Conservation (phyloP, 305 asterid genomes). For the Caryopteris hybrid region DNA sequence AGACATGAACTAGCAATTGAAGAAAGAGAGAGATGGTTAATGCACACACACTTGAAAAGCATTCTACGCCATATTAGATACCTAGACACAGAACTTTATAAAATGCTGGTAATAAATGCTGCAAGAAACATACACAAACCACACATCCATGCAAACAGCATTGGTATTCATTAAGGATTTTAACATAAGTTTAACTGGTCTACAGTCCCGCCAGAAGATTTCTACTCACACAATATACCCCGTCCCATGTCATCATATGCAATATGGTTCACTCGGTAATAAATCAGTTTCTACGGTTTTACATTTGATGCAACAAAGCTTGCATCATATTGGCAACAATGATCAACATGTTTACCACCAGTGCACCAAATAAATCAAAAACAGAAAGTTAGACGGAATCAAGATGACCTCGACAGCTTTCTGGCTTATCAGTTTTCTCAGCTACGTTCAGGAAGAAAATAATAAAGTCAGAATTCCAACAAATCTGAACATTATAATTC, state of each 20-base stretch:
- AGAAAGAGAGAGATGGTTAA: not conserved
- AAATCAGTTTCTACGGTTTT: not conserved
- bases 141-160: too few relatives aligned
- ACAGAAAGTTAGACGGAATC: not conserved
- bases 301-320: not conserved
- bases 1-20: not conserved
- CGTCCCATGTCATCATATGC: conserved; percentile 1
- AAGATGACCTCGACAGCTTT: not conserved
- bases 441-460: not conserved
- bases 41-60: not conserved
- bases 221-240: not conserved
- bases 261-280: too few relatives aligned
- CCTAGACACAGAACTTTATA: not conserved
- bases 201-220: not conserved
- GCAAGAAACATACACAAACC: not conserved
- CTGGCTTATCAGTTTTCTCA: not conserved
- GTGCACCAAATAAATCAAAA: not conserved
- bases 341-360: not conserved
- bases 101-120: not conserved
- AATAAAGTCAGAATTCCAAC: not conserved
- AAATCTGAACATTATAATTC: not conserved
- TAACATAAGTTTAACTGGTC: not conserved
- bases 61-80: not conserved
- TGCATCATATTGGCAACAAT: not conserved
- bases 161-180: too few relatives aligned